Conservation (phyloP, 2,329 filamentous ascomycete genomes). For the Hypoxylon sp. region DNA sequence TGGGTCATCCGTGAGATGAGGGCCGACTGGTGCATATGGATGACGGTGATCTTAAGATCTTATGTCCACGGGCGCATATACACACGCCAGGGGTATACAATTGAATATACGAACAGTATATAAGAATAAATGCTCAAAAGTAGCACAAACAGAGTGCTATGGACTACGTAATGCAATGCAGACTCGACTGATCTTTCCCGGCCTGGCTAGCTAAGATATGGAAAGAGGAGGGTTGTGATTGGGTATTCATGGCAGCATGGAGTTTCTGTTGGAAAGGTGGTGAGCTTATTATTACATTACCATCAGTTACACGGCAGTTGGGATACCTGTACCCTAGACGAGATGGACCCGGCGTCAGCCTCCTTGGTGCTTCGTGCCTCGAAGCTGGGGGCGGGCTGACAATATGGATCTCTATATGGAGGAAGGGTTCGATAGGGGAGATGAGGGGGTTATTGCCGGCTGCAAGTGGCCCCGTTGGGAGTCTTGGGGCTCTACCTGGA, state of each 20-base stretch:
- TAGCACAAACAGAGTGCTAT: slow-evolving; percentile 34
- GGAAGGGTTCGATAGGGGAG: slow-evolving; percentile 32
- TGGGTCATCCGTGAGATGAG: slow-evolving; percentile 17
- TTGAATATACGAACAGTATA: slow-evolving; percentile 14
- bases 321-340: slow-evolving; percentile 48
- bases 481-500: slow-evolving; percentile 4
- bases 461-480: slow-evolving; percentile 15
- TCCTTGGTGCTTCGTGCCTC: slow-evolving; percentile 16
- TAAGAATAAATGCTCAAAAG: slow-evolving; percentile 22
- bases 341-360: slow-evolving; percentile 39
- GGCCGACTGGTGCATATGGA: slow-evolving; percentile 19
- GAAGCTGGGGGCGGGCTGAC: slow-evolving; percentile 26
- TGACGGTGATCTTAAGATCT: slow-evolving; percentile 11
- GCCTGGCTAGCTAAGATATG: slow-evolving; percentile 35
- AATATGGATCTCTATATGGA: slow-evolving; percentile 47
- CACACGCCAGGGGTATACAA: slow-evolving; percentile 19
- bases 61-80: slow-evolving; percentile 12
- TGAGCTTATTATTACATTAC: slow-evolving; percentile 46
- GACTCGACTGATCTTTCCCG: slow-evolving; percentile 21
- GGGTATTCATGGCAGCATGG: slow-evolving; percentile 40
- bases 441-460: background rate
- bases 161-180: slow-evolving; percentile 23
- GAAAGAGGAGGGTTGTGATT: slow-evolving; percentile 41
- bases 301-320: slow-evolving; percentile 49
- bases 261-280: slow-evolving; percentile 46